A percentile compares a stretch with the other conserved stretches of the same genome.
phyloP scores from a whole-genome alignment of 2,329 filamentous ascomycete species.

The Ophioceras dolichostomum region DNA sequence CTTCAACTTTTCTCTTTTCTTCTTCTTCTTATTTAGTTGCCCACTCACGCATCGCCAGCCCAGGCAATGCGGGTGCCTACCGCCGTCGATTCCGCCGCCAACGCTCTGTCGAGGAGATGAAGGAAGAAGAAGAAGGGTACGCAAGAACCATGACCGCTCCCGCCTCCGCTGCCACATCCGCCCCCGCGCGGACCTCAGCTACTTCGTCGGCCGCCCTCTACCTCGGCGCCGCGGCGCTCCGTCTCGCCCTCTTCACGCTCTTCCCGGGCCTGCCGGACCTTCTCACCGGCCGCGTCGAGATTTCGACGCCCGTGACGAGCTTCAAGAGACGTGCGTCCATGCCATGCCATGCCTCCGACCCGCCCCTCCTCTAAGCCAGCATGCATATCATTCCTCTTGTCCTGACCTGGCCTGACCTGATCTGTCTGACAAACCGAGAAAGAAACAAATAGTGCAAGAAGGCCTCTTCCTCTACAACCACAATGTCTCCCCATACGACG shows the following conservation, averaged over 20 bases:
- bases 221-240: constrained; percentile 61
- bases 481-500: constrained; percentile 94
- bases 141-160: constrained; percentile 9
- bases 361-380: not conserved
- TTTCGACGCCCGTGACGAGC: constrained; percentile 93
- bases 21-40: too few species aligned
- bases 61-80: too few species aligned
- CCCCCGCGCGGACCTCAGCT: too few species aligned
- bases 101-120: too few species aligned
- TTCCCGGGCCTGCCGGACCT: constrained; percentile 79
- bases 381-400: not conserved
- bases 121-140: constrained; percentile 6
- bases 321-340: constrained; percentile 77
- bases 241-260: constrained; percentile 64
- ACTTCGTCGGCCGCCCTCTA: constrained; percentile 54
- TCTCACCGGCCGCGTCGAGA: constrained; percentile 82
- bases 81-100: too few species aligned
- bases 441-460: constrained; percentile 75
- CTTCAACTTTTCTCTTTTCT: too few species aligned
- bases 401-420: too few species aligned
- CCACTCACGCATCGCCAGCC: too few species aligned
- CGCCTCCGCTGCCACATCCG: constrained; percentile 14
- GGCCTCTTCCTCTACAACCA: constrained; percentile 92
- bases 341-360: not conserved
- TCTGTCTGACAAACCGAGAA: too few species aligned